Evolutionary conservation across 345 rosid species (phyloP).

Genomic region (Psidium friedrichsthalianum): DNA sequence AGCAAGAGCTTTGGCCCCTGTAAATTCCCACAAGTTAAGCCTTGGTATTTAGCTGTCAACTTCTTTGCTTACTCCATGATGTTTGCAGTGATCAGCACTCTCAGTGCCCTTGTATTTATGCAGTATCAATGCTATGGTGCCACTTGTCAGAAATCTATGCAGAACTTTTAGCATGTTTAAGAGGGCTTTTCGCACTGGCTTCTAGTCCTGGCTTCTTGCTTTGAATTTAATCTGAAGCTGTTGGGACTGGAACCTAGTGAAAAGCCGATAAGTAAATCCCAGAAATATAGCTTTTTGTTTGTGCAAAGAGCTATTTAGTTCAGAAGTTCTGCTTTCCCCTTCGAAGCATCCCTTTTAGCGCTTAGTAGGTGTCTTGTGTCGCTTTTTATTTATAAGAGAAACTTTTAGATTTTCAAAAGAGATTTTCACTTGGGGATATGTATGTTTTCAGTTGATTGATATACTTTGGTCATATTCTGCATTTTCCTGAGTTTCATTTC

Average conservation of each 20-base stretch:
- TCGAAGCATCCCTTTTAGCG: not conserved
- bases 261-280: not conserved
- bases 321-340: not conserved
- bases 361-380: not conserved
- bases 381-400: not conserved
- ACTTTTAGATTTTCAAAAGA: not conserved
- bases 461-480: not conserved
- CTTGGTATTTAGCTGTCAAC: not conserved
- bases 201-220: not conserved
- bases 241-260: not conserved
- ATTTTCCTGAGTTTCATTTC: not conserved
- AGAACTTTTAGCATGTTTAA: not conserved
- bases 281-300: not conserved
- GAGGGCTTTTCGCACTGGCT: not conserved
- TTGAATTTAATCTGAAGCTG: not conserved
- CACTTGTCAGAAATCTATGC: not conserved
- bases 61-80: not conserved
- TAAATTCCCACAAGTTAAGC: not conserved
- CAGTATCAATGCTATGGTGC: not conserved
- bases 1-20: not conserved
- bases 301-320: not conserved
- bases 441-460: not conserved
- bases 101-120: not conserved
- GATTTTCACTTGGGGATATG: not conserved
- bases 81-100: not conserved